Evolutionary conservation across 805 yeast genomes (phyloP), one percentile per base, ranked within the genome.

Genomic region (Blastobotrys robertii): DNA sequence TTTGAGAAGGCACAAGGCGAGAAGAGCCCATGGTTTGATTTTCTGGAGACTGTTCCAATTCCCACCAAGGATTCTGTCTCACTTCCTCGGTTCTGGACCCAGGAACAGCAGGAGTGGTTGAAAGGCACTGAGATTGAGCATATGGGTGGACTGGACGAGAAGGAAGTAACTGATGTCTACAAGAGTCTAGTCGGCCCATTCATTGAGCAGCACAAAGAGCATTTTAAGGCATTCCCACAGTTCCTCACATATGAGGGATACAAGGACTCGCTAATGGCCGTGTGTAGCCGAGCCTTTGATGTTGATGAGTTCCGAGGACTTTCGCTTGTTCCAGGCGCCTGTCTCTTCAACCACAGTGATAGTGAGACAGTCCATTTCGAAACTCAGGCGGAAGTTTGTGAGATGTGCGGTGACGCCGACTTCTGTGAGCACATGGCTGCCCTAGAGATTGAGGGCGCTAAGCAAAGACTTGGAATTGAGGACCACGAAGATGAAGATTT

Each of bases 311-410:
- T 61, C 56, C 85, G 81, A 52, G 83, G 78, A 29, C 68, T 80
- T 28, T 85, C 84, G 0, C 64, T 90, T 39, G 95, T 88, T 16
- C 96, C 97, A 0, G 84, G 87, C 11, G 97, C 96, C 0, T 95
- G 88, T 62, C 64, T 90, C 30, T 85, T 87, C 63, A 88, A 88
- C 51, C 96, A 87, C 56, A 70, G 63, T 10, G 77, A 60, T 1
- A 54, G 63, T 4, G 87, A 84, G 47, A 69, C 74, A 51, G 86
- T 79, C 8, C 81, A 79, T 60, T 84, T 86, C 55, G 82, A 76
- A 45, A 65, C 79, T 3, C 47, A 69, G 3, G 72, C 58, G 34
- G 73, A 72, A 22, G 82, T 75, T 2, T 76, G 82, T 54, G 65
- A 52, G 7, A 48, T 54, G 12, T 77, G 82, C 55, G 81, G 81